Percentiles rank a stretch among this genome's conserved stretches.
phyloP scores from a whole-genome alignment of 1,284 basidiomycete genomes.

The Kalmanozyma brasiliensis region DNA sequence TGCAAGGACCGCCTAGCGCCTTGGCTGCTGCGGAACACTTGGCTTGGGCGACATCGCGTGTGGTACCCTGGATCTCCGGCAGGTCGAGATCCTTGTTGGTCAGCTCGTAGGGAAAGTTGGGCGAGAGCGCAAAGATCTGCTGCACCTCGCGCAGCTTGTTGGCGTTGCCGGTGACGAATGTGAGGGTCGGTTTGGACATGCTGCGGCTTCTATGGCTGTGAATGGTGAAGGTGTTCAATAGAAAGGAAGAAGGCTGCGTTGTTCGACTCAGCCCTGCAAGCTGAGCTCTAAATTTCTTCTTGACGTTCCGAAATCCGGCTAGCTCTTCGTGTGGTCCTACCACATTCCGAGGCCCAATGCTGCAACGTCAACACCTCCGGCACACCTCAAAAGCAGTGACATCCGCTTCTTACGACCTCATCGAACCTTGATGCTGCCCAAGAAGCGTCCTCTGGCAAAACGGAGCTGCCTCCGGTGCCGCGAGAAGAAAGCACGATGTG shows the following conservation, averaged over 20 bases:
- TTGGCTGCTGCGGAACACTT: conserved; percentile 85
- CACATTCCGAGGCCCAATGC: too few relatives aligned
- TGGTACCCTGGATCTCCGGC: conserved; percentile 92
- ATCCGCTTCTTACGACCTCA: too few relatives aligned
- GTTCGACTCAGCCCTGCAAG: conserved; percentile 23
- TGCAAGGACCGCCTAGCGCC: conserved; percentile 79
- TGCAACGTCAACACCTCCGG: background rate
- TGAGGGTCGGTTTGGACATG: conserved; percentile 50
- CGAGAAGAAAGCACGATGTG: conserved; percentile 48
- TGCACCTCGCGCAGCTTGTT: conserved; percentile 93
- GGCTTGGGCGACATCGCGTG: conserved; percentile 85
- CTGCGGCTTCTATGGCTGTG: background rate
- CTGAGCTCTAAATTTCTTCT: conserved; percentile 6
- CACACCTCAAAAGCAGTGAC: too few relatives aligned
- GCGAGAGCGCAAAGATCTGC: conserved; percentile 71
- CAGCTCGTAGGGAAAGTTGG: conserved; percentile 36
- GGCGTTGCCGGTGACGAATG: conserved; percentile 90
- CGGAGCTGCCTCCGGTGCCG: conserved; percentile 51
- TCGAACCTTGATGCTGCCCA: too few relatives aligned
- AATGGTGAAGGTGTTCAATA: conserved; percentile 2
- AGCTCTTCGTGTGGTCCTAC: too few relatives aligned
- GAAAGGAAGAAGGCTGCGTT: conserved; percentile 10
- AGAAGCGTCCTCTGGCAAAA: conserved; percentile 32
- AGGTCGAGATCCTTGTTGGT: conserved; percentile 71
- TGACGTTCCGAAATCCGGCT: background rate